Evolutionary conservation across 768 basidiomycete genomes (phyloP), one percentile per base, ranked within the genome.

Genomic region (Mycena albidolilacea): DNA sequence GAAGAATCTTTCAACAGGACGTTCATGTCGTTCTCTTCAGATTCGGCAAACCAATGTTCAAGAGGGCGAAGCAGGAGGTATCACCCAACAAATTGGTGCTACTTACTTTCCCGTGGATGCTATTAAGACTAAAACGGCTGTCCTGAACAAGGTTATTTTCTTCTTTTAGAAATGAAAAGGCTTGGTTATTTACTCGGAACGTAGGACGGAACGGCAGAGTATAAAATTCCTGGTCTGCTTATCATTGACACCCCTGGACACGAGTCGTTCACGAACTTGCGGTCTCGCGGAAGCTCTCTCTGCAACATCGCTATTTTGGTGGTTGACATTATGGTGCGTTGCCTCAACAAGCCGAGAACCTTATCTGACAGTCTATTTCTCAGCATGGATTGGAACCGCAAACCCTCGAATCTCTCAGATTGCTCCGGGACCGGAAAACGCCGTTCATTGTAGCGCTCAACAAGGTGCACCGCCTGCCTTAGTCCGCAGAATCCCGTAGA

Each of bases 31-130:
- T 58, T 67, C 67, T 35, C 21, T 46, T 65, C 75, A 98, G 96
- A 99, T 99, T 81, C 97, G 98, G 77, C 97, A 99, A 93, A 99
- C 97, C 6, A 98, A 98, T 77, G 98, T 99, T 23, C 97, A 98
- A 83, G 98, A 98, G 81, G 98, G 98, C 67, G 98, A 99, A 89
- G 98, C 98, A 3, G 98, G 98, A 76, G 98, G 98, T 85, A 99
- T 99, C 82, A 99, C 98, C 0, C 98, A 99, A 82, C 98, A 99
- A 82, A 99, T 99, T 76, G 98, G 98, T 87, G 98, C 98, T 23
- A 99, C 98, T 0, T 99, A 97, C 87, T 99, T 99, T 91, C 98
- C 98, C 44, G 93, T 94, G 41, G 94, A 96, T 7, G 97, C 97
- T 8, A 98, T 99, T 82, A 91, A 92, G 84, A 90, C 89, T 50